These are phyloP conservation scores for Smittium culicis DNA, from an alignment of 371 early-diverging fungal species.

Conservation along the genomic window DNA sequence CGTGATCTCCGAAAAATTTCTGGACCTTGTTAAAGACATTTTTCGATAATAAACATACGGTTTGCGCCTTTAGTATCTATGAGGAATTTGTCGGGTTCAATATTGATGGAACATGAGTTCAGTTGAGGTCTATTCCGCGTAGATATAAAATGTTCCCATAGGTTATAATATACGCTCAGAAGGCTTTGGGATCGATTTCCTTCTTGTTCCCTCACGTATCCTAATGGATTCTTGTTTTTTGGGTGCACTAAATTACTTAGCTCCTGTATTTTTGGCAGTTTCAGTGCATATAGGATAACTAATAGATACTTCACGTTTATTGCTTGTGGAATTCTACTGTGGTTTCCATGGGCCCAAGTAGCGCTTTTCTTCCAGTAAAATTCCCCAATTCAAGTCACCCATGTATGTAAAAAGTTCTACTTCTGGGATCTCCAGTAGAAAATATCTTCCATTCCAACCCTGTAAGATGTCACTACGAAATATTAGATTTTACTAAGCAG, in stretches of 20 bases:
- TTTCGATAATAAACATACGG: not conserved
- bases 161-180: not conserved
- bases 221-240: not conserved
- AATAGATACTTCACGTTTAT: not conserved
- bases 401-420: not conserved
- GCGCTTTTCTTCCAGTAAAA: not conserved
- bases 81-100: not conserved
- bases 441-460: not conserved
- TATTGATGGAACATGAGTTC: not conserved
- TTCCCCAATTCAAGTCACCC: not conserved
- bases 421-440: not conserved
- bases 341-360: not conserved
- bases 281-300: not conserved
- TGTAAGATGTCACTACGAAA: not conserved
- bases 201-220: not conserved
- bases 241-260: not conserved
- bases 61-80: not conserved
- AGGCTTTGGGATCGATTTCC: not conserved
- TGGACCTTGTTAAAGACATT: not conserved
- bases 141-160: not conserved
- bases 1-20: not conserved
- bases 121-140: not conserved
- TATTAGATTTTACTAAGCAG: not conserved
- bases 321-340: not conserved
- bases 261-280: not conserved